Percentiles rank a stretch among this genome's conserved stretches.
These are phyloP conservation scores for Populus davidiana DNA, from an alignment of 345 rosid genomes.

Conservation along the genomic window DNA sequence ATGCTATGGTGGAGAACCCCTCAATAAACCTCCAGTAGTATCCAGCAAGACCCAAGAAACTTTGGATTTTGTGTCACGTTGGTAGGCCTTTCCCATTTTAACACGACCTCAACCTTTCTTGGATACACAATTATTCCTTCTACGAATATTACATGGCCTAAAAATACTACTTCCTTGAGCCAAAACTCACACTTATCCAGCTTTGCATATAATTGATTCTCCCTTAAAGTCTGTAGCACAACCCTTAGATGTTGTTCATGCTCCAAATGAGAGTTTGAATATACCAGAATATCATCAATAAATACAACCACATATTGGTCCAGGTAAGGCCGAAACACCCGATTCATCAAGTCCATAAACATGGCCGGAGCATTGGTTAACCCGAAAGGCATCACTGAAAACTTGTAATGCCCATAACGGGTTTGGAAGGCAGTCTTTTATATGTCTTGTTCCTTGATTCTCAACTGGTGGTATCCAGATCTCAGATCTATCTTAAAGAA, in stretches of 20 bases:
- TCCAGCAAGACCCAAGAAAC: not conserved
- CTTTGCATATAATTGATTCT: not conserved
- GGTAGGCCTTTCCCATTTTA: not conserved
- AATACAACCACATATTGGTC: not conserved
- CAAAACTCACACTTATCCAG: not conserved
- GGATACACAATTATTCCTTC: not conserved
- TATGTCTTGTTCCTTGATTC: no score
- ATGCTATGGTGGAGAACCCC: not conserved
- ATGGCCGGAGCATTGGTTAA: not conserved
- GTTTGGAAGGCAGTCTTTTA: no score
- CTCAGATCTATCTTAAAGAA: no score
- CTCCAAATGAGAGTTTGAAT: not conserved
- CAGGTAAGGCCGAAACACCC: not conserved
- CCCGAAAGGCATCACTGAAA: not conserved
- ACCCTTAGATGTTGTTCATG: not conserved
- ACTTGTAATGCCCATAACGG: not conserved
- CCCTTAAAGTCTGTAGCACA: not conserved
- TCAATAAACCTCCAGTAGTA: conserved; percentile 4
- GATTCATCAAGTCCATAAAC: conserved; percentile 1
- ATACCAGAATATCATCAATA: not conserved
- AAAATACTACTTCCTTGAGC: not conserved
- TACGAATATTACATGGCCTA: not conserved
- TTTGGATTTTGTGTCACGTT: not conserved
- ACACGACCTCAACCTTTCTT: not conserved
- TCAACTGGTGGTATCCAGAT: no score